phyloP scores from a whole-genome alignment of 768 basidiomycete species.

The Pleurotus cornucopiae region DNA sequence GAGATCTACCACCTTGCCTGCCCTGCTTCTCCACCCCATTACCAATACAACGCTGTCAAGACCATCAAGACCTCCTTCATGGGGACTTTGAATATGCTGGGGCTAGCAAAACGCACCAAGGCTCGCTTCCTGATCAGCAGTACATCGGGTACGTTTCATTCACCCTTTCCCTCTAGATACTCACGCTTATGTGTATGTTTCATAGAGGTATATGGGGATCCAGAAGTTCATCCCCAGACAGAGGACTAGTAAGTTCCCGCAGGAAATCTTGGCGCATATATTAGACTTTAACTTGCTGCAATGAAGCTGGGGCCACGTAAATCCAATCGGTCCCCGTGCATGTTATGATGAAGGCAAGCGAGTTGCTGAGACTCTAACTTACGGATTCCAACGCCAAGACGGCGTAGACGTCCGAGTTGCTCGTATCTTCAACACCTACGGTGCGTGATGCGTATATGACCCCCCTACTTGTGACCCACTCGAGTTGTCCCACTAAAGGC shows the following conservation, averaged over 20 bases:
- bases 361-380: conserved; percentile 96
- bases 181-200: conserved; percentile 4
- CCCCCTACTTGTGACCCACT: too few species aligned
- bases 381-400: conserved; percentile 93
- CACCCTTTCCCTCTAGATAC: too few species aligned
- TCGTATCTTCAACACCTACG: conserved; percentile 97
- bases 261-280: neutral
- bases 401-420: conserved; percentile 95
- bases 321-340: conserved; percentile 97
- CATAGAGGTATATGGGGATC: conserved; percentile 95
- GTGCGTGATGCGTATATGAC: conserved; percentile 2
- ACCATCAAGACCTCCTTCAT: conserved; percentile 98
- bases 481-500: conserved; percentile 21
- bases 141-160: conserved; percentile 69
- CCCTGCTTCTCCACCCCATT: conserved; percentile 95
- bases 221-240: conserved; percentile 93
- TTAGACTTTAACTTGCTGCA: conserved; percentile 14
- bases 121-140: conserved; percentile 95
- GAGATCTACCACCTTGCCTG: conserved; percentile 99
- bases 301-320: conserved; percentile 92
- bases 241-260: conserved; percentile 79
- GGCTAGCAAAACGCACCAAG: conserved; percentile 94
- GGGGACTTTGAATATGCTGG: conserved; percentile 98
- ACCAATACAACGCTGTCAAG: conserved; percentile 97
- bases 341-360: conserved; percentile 99